Percentiles rank a stretch among this genome's conserved stretches.
These are phyloP conservation scores for Colletotrichum caudatum DNA, from an alignment of 2,329 filamentous ascomycete species.

Conservation along the genomic window DNA sequence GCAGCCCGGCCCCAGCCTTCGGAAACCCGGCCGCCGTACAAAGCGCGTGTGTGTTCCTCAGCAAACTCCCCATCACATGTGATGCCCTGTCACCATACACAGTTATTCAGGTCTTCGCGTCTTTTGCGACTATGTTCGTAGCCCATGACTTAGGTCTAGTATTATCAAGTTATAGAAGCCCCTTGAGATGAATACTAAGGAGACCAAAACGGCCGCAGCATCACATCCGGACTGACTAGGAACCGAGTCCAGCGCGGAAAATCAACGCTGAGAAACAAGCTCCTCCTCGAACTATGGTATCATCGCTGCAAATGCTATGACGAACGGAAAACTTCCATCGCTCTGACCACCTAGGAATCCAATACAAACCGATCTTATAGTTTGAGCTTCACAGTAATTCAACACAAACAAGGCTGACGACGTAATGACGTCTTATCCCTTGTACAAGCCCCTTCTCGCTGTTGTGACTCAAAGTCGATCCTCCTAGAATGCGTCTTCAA, in stretches of 20 bases:
- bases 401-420: not conserved
- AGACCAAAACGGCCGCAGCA: constrained; percentile 7
- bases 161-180: constrained; percentile 17
- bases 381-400: constrained; percentile 3
- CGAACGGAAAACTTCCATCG: constrained; percentile 39
- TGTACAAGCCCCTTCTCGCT: constrained; percentile 7
- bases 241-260: constrained; percentile 12
- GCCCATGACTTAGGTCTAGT: constrained; percentile 15
- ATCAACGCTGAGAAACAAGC: constrained; percentile 10
- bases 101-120: not conserved
- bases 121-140: not conserved
- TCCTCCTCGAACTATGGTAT: constrained; percentile 39
- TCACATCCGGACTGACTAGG: constrained; percentile 4
- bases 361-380: constrained; percentile 24
- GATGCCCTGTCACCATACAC: not conserved
- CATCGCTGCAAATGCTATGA: constrained; percentile 42
- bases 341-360: constrained; percentile 19
- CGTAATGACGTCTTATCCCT: not conserved
- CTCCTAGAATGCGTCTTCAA: constrained; percentile 80
- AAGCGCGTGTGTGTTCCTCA: not conserved
- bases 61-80: not conserved
- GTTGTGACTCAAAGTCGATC: constrained; percentile 18
- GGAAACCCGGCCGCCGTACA: not conserved
- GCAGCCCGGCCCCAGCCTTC: constrained; percentile 5
- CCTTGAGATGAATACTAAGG: constrained; percentile 6